Evolutionary conservation across 441 rosid species (phyloP).

Genomic region (Viola pubescens): DNA sequence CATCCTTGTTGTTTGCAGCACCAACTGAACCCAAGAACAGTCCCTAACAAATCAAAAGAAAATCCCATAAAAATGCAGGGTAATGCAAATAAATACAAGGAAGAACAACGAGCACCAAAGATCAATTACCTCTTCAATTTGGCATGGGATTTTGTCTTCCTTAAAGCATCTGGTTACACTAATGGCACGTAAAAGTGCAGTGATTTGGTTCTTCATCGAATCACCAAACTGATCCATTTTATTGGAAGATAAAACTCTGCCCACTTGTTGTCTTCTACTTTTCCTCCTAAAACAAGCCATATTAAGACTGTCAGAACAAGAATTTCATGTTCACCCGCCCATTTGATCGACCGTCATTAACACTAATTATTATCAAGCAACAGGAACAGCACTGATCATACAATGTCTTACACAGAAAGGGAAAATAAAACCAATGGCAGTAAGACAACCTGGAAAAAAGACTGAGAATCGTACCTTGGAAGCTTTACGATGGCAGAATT

Average conservation of each 20-base stretch:
- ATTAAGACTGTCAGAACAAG: background rate
- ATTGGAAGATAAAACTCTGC: background rate
- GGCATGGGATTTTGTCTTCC: conserved; percentile 30
- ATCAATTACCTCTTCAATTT: conserved; percentile 35
- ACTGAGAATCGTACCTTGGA: too few relatives aligned
- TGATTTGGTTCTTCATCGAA: conserved; percentile 35
- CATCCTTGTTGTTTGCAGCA: conserved; percentile 40
- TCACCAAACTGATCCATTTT: conserved; percentile 39
- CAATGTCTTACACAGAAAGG: background rate
- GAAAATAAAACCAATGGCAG: background rate
- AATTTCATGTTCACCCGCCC: background rate
- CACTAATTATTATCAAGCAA: background rate
- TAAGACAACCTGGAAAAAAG: too few relatives aligned
- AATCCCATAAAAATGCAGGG: background rate
- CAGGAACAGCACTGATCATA: too few relatives aligned
- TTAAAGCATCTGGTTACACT: conserved; percentile 22
- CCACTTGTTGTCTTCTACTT: background rate
- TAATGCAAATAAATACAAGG: background rate
- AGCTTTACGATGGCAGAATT: too few relatives aligned
- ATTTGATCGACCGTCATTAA: background rate
- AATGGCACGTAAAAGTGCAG: conserved; percentile 43
- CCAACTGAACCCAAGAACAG: conserved; percentile 45
- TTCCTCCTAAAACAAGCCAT: background rate
- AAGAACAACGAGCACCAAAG: background rate
- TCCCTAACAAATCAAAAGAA: conserved; percentile 25